These are phyloP conservation scores for Boletus edulis DNA, from an alignment of 768 basidiomycete species.

Conservation along the genomic window DNA sequence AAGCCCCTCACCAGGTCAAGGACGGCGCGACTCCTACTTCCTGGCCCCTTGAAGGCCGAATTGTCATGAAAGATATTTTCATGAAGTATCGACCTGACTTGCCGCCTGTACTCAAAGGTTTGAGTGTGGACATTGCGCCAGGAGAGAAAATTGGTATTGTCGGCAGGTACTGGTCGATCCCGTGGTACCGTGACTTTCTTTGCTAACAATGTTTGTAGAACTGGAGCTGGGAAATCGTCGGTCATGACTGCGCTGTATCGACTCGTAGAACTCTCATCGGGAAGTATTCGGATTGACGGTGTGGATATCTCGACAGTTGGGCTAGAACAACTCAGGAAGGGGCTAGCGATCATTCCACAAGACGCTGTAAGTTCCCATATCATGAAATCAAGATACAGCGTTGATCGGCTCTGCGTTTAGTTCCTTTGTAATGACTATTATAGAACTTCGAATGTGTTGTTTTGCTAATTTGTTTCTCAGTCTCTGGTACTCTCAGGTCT, in stretches of 20 bases:
- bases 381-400: neutral
- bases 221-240: slow-evolving; percentile 87
- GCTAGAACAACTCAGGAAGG: slow-evolving; percentile 64
- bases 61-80: slow-evolving; percentile 73
- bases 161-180: slow-evolving; percentile 43
- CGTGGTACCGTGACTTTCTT: slow-evolving; percentile 6
- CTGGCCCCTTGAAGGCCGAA: slow-evolving; percentile 76
- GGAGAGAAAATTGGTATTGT: slow-evolving; percentile 95
- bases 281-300: slow-evolving; percentile 76
- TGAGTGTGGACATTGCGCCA: slow-evolving; percentile 64
- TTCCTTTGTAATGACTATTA: slow-evolving; percentile 38
- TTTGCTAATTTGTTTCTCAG: slow-evolving; percentile 28
- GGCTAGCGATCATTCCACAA: slow-evolving; percentile 80
- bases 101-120: slow-evolving; percentile 82
- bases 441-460: slow-evolving; percentile 2
- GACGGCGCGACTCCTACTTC: slow-evolving; percentile 54
- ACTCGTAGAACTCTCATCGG: slow-evolving; percentile 75
- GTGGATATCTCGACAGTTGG: slow-evolving; percentile 84
- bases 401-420: slow-evolving; percentile 1
- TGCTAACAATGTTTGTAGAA: slow-evolving; percentile 36
- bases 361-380: slow-evolving; percentile 40
- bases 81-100: slow-evolving; percentile 85
- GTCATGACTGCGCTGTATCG: slow-evolving; percentile 89
- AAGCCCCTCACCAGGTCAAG: slow-evolving; percentile 65
- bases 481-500: slow-evolving; percentile 78